phyloP scores from a whole-genome alignment of 2,329 filamentous ascomycete species.

The Pyrenophora teres region DNA sequence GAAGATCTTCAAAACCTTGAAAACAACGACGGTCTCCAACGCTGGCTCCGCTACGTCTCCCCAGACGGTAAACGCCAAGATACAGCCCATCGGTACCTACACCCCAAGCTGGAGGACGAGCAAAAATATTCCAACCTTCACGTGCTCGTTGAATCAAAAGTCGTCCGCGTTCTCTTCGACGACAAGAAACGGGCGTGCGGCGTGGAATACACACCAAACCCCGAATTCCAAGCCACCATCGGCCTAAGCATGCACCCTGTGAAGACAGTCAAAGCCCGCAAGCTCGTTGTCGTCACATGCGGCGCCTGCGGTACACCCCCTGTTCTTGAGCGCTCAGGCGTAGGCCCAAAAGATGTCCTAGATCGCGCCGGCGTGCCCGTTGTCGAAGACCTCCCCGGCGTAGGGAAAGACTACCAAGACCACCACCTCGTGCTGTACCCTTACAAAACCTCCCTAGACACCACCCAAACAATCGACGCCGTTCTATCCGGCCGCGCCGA shows the following conservation, averaged over 20 bases:
- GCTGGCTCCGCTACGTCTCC: constrained; percentile 57
- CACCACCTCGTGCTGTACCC: constrained; percentile 61
- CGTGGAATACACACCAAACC: constrained; percentile 62
- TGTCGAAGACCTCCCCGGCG: constrained; percentile 62
- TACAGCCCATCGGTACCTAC: constrained; percentile 60
- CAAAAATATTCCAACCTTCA: constrained; percentile 63
- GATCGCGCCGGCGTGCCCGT: constrained; percentile 57
- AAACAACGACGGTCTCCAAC: constrained; percentile 48
- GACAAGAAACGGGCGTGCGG: constrained; percentile 61
- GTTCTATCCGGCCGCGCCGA: constrained; percentile 57
- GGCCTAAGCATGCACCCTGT: constrained; percentile 42
- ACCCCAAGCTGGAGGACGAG: constrained; percentile 56
- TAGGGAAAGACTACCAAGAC: constrained; percentile 69
- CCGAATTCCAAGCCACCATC: constrained; percentile 41
- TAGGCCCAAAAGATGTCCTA: constrained; percentile 60
- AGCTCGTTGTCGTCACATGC: constrained; percentile 58
- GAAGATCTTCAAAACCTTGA: constrained; percentile 60
- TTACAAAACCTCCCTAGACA: constrained; percentile 55
- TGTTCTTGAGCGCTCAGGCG: constrained; percentile 66
- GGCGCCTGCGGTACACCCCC: constrained; percentile 60
- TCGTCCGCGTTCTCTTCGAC: constrained; percentile 61
- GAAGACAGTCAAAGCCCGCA: constrained; percentile 56
- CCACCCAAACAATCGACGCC: constrained; percentile 59
- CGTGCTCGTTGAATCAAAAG: constrained; percentile 61
- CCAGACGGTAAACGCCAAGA: constrained; percentile 63